These are phyloP conservation scores for Helicocarpus griseus DNA, from an alignment of 2,329 filamentous ascomycete species.

Conservation along the genomic window DNA sequence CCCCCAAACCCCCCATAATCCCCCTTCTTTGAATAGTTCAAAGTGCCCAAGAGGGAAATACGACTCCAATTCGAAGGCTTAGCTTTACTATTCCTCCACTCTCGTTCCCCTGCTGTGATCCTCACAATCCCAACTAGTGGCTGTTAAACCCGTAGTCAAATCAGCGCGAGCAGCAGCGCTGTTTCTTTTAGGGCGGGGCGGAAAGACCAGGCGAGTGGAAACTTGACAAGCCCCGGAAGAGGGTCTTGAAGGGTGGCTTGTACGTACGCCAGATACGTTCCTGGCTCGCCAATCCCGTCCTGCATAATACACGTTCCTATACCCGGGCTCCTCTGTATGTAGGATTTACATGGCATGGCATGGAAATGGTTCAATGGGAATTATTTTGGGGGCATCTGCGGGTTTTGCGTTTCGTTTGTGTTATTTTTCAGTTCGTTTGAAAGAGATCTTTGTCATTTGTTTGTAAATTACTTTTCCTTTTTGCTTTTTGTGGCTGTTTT, in stretches of 20 bases:
- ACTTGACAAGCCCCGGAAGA: neutral
- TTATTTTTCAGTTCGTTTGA: neutral
- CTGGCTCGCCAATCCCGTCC: neutral
- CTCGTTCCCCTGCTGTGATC: neutral
- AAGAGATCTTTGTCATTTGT: neutral
- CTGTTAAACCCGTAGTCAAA: neutral
- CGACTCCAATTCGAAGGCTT: neutral
- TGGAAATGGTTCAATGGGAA: too few species aligned
- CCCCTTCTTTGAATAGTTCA: neutral
- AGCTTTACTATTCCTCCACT: neutral
- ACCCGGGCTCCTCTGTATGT: neutral
- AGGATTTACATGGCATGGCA: neutral
- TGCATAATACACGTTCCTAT: neutral
- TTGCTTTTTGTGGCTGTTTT: conserved; percentile 1
- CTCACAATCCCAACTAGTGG: neutral
- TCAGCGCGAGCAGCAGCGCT: too few species aligned
- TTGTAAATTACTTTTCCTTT: neutral
- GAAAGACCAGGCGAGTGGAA: neutral
- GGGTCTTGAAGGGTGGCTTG: conserved; percentile 1
- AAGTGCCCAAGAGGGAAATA: neutral
- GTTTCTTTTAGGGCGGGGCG: neutral
- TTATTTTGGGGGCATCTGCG: neutral
- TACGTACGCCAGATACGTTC: neutral
- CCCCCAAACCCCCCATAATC: neutral
- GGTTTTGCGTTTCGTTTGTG: neutral